Evolutionary conservation across 2,329 filamentous ascomycete genomes (phyloP).

Genomic region (Fusarium tupiense): DNA sequence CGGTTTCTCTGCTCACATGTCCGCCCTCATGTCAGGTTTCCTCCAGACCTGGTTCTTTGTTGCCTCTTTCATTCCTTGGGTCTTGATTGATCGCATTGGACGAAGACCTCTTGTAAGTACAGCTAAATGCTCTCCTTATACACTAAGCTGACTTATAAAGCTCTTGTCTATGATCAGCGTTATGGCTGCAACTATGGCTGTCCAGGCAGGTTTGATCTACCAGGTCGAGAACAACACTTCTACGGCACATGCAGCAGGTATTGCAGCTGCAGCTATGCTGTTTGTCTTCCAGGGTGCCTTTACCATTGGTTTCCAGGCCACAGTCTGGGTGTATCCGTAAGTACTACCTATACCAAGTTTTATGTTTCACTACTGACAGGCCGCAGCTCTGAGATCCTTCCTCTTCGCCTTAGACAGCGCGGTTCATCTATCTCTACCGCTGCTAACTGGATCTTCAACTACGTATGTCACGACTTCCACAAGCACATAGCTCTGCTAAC

Average conservation of each 20-base stretch:
- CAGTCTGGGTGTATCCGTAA: slow-evolving; percentile 48
- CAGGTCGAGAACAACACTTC: slow-evolving; percentile 50
- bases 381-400: slow-evolving; percentile 46
- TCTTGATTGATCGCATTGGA: slow-evolving; percentile 34
- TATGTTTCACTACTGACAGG: not conserved
- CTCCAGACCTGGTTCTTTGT: slow-evolving; percentile 58
- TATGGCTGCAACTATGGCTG: slow-evolving; percentile 54
- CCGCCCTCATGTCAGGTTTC: slow-evolving; percentile 62
- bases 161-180: slow-evolving; percentile 53
- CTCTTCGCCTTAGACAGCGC: slow-evolving; percentile 44
- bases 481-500: not conserved
- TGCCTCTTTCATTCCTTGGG: slow-evolving; percentile 51
- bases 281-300: slow-evolving; percentile 54
- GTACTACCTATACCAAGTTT: not conserved
- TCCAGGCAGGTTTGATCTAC: slow-evolving; percentile 53
- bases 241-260: slow-evolving; percentile 47
- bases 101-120: slow-evolving; percentile 21
- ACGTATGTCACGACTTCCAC: slow-evolving; percentile 30
- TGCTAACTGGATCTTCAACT: slow-evolving; percentile 49
- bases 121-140: accelerated
- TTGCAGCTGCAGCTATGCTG: slow-evolving; percentile 53
- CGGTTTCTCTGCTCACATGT: slow-evolving; percentile 53
- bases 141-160: slow-evolving; percentile 6
- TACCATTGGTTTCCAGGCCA: slow-evolving; percentile 51
- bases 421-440: slow-evolving; percentile 48